These are phyloP conservation scores for Pelargonium citronellum DNA, from an alignment of 441 rosid species.

Conservation along the genomic window DNA sequence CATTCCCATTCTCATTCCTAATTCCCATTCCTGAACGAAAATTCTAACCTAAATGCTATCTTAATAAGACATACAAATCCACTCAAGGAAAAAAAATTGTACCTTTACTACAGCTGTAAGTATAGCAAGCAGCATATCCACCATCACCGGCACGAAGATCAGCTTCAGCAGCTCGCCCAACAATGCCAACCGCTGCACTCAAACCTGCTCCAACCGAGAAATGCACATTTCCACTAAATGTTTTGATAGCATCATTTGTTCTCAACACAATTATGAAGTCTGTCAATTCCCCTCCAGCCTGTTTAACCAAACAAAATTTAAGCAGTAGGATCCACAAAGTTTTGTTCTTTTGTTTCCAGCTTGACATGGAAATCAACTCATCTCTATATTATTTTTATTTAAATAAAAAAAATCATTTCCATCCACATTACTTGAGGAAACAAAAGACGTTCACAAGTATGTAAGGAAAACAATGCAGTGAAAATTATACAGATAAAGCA, in stretches of 20 bases:
- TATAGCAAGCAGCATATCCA: conserved; percentile 92
- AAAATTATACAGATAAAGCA: too few relatives aligned
- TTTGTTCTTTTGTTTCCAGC: too few relatives aligned
- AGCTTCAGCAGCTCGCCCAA: conserved; percentile 83
- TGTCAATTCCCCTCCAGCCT: conserved; percentile 96
- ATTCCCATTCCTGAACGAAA: too few relatives aligned
- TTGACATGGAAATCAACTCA: not conserved
- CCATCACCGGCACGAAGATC: conserved; percentile 87
- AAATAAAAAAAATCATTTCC: not conserved
- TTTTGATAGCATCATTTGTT: conserved; percentile 68
- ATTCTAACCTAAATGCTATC: too few relatives aligned
- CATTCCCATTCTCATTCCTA: too few relatives aligned
- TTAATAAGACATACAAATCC: too few relatives aligned
- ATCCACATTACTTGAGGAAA: not conserved
- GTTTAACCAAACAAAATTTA: conserved; percentile 17
- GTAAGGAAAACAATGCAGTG: too few relatives aligned
- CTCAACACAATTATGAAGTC: conserved; percentile 81
- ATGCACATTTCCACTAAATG: conserved; percentile 81
- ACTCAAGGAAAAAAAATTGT: too few relatives aligned
- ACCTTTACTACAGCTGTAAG: conserved; percentile 99
- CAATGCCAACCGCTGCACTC: conserved; percentile 76
- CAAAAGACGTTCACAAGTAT: not conserved
- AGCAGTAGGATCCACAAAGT: too few relatives aligned
- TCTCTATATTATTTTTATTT: not conserved
- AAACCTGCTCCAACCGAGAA: conserved; percentile 80